Evolutionary conservation across 352 stramenopile species (phyloP), one percentile per base, ranked within the genome.

Genomic region (Globisporangium nagaii): DNA sequence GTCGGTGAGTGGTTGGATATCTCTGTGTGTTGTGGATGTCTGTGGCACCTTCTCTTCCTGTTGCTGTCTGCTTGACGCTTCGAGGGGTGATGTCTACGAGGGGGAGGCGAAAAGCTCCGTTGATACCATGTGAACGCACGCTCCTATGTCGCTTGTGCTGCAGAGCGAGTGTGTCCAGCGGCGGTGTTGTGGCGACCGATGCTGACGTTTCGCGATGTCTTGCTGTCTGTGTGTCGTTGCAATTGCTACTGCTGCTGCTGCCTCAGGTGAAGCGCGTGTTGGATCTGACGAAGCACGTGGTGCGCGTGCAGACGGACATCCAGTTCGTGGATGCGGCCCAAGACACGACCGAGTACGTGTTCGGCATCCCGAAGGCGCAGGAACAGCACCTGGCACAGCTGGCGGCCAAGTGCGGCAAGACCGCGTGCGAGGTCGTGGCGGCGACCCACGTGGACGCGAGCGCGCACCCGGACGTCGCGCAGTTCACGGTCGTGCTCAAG

Each of bases 281-380:
- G 27, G 82, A 95, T 58, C 57, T 95, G 48, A 95, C 80, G 27
- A 78, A 80, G 61, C 84, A 93, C 66, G 78, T 95, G 41, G 84
- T 92, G 66, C 79, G 79, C 40, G 71, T 86, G 49, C 62, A 84
- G 46, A 76, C 68, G 2, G 84, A 95, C 62, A 81, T 92, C 41
- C 60, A 79, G 52, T 91, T 95, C 53, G 66, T 68, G 19, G 77
- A 95, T 41, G 64, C 64, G n/a, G 68, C 79, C 44, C 68, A 67
- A 28, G 53, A 71, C 41, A 75, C 84, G 43, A 62, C 36, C 2
- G 58, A 86, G 68, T 95, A 93, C 65, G 55, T 71, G 35, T 70
- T 92, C 44, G 73, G 68, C 7, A 73, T 95, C 47, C 70, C 83
- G 15, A 71, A 77, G 34, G 55, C 61, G n/a, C 54, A 90, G 56